Base-by-base conservation (phyloP, 257 asterid species). In the Capsicum chinense region DNA sequence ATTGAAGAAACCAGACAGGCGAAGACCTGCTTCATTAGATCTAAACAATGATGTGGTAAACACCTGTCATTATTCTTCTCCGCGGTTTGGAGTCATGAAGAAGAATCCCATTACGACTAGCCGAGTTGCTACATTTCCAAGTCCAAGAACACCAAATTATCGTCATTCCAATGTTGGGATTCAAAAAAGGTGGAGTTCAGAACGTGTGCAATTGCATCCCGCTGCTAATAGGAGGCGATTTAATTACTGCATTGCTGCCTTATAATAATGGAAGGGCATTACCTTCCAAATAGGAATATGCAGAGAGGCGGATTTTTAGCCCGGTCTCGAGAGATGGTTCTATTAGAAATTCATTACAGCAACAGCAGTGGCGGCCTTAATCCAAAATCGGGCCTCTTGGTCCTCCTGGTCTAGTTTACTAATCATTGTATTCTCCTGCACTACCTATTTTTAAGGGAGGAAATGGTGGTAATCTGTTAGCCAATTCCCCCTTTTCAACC, bases 251-350 rank as follows among this genome's bases (percentile, higher is more conserved):
- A 21, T 85, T 94, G 88, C 69, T 93, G 87, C 97, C 97, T 83
- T 91, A 89, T 85, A 93, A 85, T 83, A 92, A 84, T 58, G 97
- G 98, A 9, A 94, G 92, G 87, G 85, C 92, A 39, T 82, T 97
- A 87, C 99, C 99, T 88, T 97, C 99, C 3, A 95, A 97, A 89
- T 97, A 99, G 99, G 98, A 93, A 84, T 98, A 97, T 89, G 99
- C 99, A 17, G 99, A 97, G 92, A 90, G 99, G 86, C 95, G 99
- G 99, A 95, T 97, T 83, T 88, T 92, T 57, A 97, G 99, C 82
- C 99, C 99, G 0, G 86, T 93, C 0, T 90, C 93, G 0, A 96
- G 97, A n/a, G 98, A 97, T 84, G 89, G 90, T 74, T 83, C 84
- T 4, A 67, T 87, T 59, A 93, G 88, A 88, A 85, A 85, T 58